Conservation (phyloP, 2,329 filamentous ascomycete species). For the Zymoseptoria tritici region DNA sequence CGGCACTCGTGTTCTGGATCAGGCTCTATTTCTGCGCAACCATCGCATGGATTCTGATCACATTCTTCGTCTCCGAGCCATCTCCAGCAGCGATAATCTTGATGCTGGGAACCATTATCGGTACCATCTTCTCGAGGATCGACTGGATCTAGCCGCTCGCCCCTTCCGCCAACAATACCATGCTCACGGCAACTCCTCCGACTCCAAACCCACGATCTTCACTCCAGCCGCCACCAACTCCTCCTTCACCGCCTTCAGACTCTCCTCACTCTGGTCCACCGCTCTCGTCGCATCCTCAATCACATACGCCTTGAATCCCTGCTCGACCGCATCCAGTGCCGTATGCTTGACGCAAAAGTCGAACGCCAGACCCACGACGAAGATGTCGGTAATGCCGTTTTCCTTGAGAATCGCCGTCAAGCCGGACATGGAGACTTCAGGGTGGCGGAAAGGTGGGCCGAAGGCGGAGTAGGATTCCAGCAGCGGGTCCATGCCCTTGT, state of each 20-base stretch:
- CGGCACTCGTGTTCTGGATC: too few species aligned
- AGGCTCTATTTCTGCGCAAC: not conserved
- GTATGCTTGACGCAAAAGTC: conserved; percentile 86
- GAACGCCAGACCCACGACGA: conserved; percentile 74
- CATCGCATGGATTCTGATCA: not conserved
- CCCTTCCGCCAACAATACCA: not conserved
- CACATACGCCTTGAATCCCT: conserved; percentile 70
- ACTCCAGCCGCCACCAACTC: conserved; percentile 54
- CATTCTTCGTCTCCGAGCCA: not conserved
- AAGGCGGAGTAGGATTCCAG: conserved; percentile 96
- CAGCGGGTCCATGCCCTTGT: conserved; percentile 66
- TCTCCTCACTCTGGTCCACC: conserved; percentile 58
- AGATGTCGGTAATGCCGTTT: conserved; percentile 65
- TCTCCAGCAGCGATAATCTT: not conserved
- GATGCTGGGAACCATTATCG: not conserved
- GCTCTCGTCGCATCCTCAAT: conserved; percentile 71
- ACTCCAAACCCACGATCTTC: conserved; percentile 43
- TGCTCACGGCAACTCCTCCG: conserved; percentile 1
- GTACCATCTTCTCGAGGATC: not conserved
- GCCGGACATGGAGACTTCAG: conserved; percentile 53
- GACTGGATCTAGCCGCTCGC: not conserved
- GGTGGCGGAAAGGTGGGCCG: conserved; percentile 64
- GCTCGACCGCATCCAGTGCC: conserved; percentile 65
- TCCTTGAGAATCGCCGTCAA: conserved; percentile 53
- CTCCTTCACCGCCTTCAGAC: conserved; percentile 37